Conservation (phyloP, 2,329 filamentous ascomycete genomes). For the Erysiphe neolycopersici region DNA sequence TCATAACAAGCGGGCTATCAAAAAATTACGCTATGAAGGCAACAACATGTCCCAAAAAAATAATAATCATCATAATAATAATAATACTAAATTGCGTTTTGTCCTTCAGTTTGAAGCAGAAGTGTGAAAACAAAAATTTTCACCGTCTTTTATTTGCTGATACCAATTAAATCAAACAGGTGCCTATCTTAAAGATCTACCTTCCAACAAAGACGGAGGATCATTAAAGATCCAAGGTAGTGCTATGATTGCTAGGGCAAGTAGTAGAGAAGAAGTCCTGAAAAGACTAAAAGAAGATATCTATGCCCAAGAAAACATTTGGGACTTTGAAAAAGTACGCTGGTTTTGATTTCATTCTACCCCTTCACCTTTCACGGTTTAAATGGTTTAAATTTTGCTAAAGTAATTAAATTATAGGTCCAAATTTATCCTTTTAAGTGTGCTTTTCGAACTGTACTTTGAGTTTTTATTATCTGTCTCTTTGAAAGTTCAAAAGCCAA, state of each 20-base stretch:
- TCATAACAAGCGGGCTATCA: too few relatives aligned
- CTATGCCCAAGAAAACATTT: constrained; percentile 46
- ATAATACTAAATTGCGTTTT: too few relatives aligned
- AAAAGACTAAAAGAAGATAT: constrained; percentile 42
- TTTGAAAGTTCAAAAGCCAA: too few relatives aligned
- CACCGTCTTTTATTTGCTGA: too few relatives aligned
- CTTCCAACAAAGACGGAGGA: constrained; percentile 26
- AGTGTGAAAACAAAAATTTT: too few relatives aligned
- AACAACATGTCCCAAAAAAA: too few relatives aligned
- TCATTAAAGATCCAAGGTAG: constrained; percentile 24
- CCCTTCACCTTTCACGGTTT: background rate
- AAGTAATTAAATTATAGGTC: constrained; percentile 8
- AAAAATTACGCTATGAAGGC: too few relatives aligned
- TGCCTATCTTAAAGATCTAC: constrained; percentile 37
- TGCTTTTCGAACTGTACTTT: constrained; percentile 11
- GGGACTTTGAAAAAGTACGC: constrained; percentile 45
- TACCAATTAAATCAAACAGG: constrained; percentile 17
- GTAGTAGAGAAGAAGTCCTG: constrained; percentile 41
- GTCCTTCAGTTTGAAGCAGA: too few relatives aligned
- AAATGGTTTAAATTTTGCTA: background rate
- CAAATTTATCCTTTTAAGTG: constrained; percentile 25
- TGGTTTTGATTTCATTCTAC: background rate
- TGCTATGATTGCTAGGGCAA: constrained; percentile 28
- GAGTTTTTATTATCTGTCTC: too few relatives aligned
- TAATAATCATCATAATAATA: too few relatives aligned